Evolutionary conservation across 2,329 filamentous ascomycete genomes (phyloP).

Genomic region (Xylaria multiplex): DNA sequence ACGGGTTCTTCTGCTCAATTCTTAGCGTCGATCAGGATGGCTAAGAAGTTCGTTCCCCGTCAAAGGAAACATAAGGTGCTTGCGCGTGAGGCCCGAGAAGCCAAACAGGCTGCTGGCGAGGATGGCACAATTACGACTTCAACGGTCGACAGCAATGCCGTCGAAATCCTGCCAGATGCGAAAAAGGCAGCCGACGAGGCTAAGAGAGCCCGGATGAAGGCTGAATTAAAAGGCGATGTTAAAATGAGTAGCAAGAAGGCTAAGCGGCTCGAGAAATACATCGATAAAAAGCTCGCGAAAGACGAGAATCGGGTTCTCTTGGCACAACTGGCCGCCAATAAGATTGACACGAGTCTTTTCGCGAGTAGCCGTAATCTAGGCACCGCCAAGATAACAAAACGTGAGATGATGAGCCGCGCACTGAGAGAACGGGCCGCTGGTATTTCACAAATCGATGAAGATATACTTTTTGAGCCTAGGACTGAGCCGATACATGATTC

Average conservation of each 20-base stretch:
- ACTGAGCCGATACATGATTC: slow-evolving; percentile 49
- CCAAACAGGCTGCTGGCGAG: slow-evolving; percentile 56
- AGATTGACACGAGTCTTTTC: slow-evolving; percentile 84
- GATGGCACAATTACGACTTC: slow-evolving; percentile 50
- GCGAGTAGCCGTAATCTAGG: slow-evolving; percentile 82
- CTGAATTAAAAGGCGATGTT: slow-evolving; percentile 61
- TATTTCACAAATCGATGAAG: slow-evolving; percentile 63
- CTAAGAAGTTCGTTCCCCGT: slow-evolving; percentile 68
- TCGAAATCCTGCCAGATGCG: slow-evolving; percentile 60
- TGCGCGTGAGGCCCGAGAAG: slow-evolving; percentile 70
- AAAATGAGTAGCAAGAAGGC: slow-evolving; percentile 73
- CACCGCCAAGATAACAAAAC: slow-evolving; percentile 75
- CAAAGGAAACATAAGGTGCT: slow-evolving; percentile 76
- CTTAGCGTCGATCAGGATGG: slow-evolving; percentile 52
- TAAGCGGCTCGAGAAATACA: slow-evolving; percentile 74
- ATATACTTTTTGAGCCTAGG: slow-evolving; percentile 64
- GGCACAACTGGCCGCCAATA: slow-evolving; percentile 80
- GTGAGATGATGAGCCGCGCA: slow-evolving; percentile 71
- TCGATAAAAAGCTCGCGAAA: slow-evolving; percentile 91
- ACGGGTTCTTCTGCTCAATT: background rate
- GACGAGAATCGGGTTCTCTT: slow-evolving; percentile 89
- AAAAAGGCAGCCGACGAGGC: slow-evolving; percentile 59
- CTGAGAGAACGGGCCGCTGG: slow-evolving; percentile 73
- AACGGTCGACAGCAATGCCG: slow-evolving; percentile 63
- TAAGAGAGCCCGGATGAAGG: slow-evolving; percentile 65